Conservation (phyloP, 148 eudicot species). For the Simmondsia chinensis region DNA sequence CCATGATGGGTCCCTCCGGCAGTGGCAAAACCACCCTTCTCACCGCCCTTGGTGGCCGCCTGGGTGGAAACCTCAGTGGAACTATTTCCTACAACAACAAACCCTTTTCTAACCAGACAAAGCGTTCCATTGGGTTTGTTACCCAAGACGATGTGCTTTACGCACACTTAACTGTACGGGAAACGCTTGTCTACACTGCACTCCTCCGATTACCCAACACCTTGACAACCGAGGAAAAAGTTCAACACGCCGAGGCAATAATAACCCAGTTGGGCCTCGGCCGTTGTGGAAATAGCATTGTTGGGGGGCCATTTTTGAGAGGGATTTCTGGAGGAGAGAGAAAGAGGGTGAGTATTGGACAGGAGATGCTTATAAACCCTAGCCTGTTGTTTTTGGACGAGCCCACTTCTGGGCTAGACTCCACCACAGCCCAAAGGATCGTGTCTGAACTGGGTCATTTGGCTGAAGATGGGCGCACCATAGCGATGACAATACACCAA, state of each 20-base stretch:
- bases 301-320: constrained; percentile 48
- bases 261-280: constrained; percentile 45
- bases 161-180: constrained; percentile 61
- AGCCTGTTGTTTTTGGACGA: constrained; percentile 68
- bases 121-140: constrained; percentile 66
- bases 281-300: constrained; percentile 44
- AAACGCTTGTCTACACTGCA: constrained; percentile 68
- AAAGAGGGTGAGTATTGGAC: constrained; percentile 76
- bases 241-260: constrained; percentile 32
- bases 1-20: constrained; percentile 88
- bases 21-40: constrained; percentile 86
- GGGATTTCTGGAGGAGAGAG: constrained; percentile 75
- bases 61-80: constrained; percentile 44
- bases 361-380: constrained; percentile 77
- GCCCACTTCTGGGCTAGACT: constrained; percentile 81
- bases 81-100: constrained; percentile 49
- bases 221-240: constrained; percentile 32
- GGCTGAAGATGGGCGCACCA: constrained; percentile 50
- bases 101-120: constrained; percentile 46
- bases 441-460: constrained; percentile 48
- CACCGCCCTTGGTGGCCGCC: constrained; percentile 68
- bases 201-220: constrained; percentile 54
- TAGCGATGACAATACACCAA: constrained; percentile 76
- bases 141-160: constrained; percentile 77
- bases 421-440: constrained; percentile 78